These are phyloP conservation scores for Hyphopichia burtonii DNA, from an alignment of 1,139 yeast species.

Conservation along the genomic window DNA sequence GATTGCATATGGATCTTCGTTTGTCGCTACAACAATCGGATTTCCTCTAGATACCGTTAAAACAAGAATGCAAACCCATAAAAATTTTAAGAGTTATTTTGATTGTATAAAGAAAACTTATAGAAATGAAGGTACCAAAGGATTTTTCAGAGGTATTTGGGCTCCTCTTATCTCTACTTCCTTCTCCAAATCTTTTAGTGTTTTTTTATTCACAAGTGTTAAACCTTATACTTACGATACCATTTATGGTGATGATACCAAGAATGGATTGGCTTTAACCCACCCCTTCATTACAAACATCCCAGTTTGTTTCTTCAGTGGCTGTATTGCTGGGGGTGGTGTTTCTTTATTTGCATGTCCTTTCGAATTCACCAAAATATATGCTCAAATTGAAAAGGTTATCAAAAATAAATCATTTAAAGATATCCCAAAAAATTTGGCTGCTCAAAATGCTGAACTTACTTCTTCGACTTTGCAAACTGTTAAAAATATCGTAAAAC, in stretches of 20 bases:
- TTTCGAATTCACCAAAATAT: conserved; percentile 79
- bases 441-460: conserved; percentile 11
- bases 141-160: conserved; percentile 73
- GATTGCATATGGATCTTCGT: conserved; percentile 64
- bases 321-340: conserved; percentile 63
- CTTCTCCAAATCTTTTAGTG: conserved; percentile 63
- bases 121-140: conserved; percentile 60
- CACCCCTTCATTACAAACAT: conserved; percentile 51
- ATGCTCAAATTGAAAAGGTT: conserved; percentile 66
- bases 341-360: conserved; percentile 77
- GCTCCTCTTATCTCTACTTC: conserved; percentile 73
- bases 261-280: conserved; percentile 5
- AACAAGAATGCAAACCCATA: conserved; percentile 80
- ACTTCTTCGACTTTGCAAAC: conserved; percentile 28
- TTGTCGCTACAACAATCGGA: conserved; percentile 69
- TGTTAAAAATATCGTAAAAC: conserved; percentile 51
- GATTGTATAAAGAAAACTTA: conserved; percentile 63
- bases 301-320: conserved; percentile 69
- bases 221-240: conserved; percentile 48
- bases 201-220: conserved; percentile 58
- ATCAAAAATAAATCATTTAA: conserved; percentile 28
- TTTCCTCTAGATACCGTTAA: conserved; percentile 84
- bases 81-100: conserved; percentile 51
- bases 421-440: conserved; percentile 13
- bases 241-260: conserved; percentile 17